Evolutionary conservation across 2,329 filamentous ascomycete species (phyloP), one percentile per base, ranked within the genome.

Genomic region (Ramularia endophylla): DNA sequence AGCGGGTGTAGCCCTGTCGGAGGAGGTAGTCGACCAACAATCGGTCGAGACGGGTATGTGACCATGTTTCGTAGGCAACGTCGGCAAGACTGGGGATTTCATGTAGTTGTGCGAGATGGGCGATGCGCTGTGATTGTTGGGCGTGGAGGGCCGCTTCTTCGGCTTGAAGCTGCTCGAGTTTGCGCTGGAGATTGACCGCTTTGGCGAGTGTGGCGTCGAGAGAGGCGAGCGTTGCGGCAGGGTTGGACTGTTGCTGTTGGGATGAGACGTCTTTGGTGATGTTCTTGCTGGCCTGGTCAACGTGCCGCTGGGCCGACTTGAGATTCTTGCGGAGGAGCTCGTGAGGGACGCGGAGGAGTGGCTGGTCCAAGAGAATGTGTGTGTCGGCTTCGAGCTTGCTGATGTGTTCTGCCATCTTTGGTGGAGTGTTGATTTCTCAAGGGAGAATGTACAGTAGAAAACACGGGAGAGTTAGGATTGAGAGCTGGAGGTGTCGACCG

Each of bases 311-410:
- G 31, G 85, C 85, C 3, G 83, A 80, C 57, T 94, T 92, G 68
- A 97, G 94, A 68, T 94, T 97, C 64, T 92, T 90, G 41, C 88
- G 84, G 16, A 94, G 81, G 43, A 95, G 83, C 63, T 97, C 92
- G 66, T 90, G 84, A 13, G 92, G 92, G 16, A 97, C 80, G 25
- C 89, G 87, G 53, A 98, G 80, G 52, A 97, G 84, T 3, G 90
- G 85, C 76, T 97, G 90, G 61, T 98, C 92, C 40, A 90, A 78
- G 44, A 89, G 75, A 35, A 89, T 74, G 59, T 90, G 85, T 49
- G 80, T 79, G 55, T 81, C 80, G 53, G 85, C 81, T 57, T 85
- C 83, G 54, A 89, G 75, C 65, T 80, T 82, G 37, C 78, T 78
- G 41, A 77, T 78, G 41, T 77, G 62, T 52, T 71, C 67, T 36